phyloP scores from a whole-genome alignment of 441 rosid genomes.

The Corymbia calophylla region DNA sequence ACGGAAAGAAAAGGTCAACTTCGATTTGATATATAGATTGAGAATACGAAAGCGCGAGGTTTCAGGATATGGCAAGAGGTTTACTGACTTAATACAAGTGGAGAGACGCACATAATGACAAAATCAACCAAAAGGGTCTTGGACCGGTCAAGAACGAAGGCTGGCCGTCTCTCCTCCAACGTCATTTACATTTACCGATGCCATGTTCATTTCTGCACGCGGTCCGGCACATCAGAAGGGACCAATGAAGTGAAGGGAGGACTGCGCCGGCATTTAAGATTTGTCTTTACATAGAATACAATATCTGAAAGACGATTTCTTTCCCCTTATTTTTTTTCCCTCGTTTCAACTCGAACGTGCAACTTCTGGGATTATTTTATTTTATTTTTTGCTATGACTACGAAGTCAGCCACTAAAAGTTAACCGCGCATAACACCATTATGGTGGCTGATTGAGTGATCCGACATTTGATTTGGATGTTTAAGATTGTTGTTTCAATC shows the following conservation, averaged over 20 bases:
- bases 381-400: background rate
- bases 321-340: background rate
- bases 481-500: too few relatives aligned
- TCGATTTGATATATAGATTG: background rate
- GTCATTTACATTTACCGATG: rapidly evolving
- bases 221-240: background rate
- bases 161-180: background rate
- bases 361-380: background rate
- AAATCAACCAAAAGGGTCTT: background rate
- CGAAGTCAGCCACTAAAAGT: background rate
- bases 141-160: background rate
- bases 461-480: background rate
- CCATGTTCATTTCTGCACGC: background rate
- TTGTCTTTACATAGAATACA: background rate
- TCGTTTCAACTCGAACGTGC: background rate
- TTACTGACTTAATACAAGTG: background rate
- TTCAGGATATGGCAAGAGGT: background rate
- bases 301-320: background rate
- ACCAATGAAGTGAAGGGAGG: background rate
- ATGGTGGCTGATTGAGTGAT: background rate
- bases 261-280: background rate
- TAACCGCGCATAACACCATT: background rate
- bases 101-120: background rate
- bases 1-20: background rate
- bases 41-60: background rate